Evolutionary conservation across 345 rosid genomes (phyloP), one percentile per base, ranked within the genome.

Genomic region (Laguncularia racemosa): DNA sequence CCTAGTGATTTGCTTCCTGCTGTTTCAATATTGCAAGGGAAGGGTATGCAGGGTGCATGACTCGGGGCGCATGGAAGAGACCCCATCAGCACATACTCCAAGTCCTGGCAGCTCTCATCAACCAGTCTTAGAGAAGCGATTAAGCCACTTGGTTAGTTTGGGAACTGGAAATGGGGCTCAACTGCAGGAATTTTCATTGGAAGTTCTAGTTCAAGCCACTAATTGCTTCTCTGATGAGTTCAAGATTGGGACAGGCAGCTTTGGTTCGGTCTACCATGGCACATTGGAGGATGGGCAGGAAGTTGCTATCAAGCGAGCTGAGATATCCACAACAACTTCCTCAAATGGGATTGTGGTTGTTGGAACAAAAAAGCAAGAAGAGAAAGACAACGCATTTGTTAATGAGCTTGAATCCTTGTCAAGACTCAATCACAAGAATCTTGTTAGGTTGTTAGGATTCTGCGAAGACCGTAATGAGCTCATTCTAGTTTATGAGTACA

Each of bases 241-340:
- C 73, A 80, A 76, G 68, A 71, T 91, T 0, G 96, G 97, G 40
- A 56, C 73, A 0, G 97, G 97, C 6, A 83, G 97, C 54, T 91
- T 87, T 16, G 96, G 97, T 9, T 77, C 83, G 0, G 96, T 91
- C 52, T 91, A 87, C 63, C 69, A 44, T 0, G 93, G 73, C 2
- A 62, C 59, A 21, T 54, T 91, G 44, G 74, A 67, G 2, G 97
- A 81, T 9, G 93, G 86, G 3, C 84, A 80, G 20, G 75, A 80
- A 17, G 82, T 91, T 3, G 97, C 97, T 0, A 69, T 91, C 65
- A 91, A 91, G 65, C 66, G 96, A 52, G 97, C 96, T 1, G 93
- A 83, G 55, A 38, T 3, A 16, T 73, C 68, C 14, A 66, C 56
- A 50, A 50, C 61, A 14, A 3, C 64, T 3, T 66, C 67, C 0